Evolutionary conservation across 1,284 basidiomycete genomes (phyloP).

Genomic region (Tilletia walkeri): DNA sequence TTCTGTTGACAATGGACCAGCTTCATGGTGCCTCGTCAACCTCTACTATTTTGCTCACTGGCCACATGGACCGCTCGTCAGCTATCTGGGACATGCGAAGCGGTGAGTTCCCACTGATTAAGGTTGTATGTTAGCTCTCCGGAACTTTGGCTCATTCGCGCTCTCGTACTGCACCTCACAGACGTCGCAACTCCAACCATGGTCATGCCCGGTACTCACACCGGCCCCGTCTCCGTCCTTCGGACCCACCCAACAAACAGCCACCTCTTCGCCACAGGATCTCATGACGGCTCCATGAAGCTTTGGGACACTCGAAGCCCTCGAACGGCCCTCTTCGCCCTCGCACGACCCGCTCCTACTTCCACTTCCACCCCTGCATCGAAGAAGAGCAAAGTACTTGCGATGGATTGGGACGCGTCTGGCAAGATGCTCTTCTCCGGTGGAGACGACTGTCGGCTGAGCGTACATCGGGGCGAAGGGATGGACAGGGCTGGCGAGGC

Average conservation of each 20-base stretch:
- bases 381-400: conserved; percentile 26
- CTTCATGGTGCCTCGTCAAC: conserved; percentile 22
- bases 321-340: conserved; percentile 48
- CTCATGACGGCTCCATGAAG: conserved; percentile 39
- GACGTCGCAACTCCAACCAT: not conserved
- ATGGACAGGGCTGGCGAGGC: conserved; percentile 24
- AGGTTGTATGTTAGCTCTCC: not conserved
- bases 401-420: conserved; percentile 42
- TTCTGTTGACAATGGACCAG: conserved; percentile 38
- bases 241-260: conserved; percentile 32
- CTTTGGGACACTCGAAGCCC: conserved; percentile 48
- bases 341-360: conserved; percentile 23
- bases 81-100: conserved; percentile 47
- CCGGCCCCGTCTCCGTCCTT: conserved; percentile 36
- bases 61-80: conserved; percentile 44
- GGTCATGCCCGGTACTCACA: conserved; percentile 35
- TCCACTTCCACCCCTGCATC: not conserved
- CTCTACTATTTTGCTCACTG: conserved; percentile 28
- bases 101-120: conserved; percentile 17
- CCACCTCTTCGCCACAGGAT: conserved; percentile 40
- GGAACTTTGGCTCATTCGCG: not conserved
- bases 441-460: conserved; percentile 46
- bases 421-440: conserved; percentile 48
- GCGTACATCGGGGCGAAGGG: conserved; percentile 32
- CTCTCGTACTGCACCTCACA: not conserved